These are phyloP conservation scores for Actinomortierella wolfii DNA, from an alignment of 371 early-diverging fungal genomes.

Conservation along the genomic window DNA sequence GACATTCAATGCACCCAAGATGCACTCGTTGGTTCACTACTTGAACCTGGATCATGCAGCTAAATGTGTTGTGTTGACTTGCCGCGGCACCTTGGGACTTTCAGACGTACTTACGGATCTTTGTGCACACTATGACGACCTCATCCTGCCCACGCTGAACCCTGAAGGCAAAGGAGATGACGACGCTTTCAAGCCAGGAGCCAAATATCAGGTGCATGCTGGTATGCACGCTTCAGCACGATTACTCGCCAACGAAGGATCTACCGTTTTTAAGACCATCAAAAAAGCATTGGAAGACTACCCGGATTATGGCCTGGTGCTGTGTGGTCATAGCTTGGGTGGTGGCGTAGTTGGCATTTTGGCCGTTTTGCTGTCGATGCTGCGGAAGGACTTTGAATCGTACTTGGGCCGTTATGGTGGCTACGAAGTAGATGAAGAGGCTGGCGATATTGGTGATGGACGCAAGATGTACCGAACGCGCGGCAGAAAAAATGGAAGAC, in stretches of 20 bases:
- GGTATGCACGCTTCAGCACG: conserved; percentile 82
- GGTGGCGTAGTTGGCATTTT: conserved; percentile 79
- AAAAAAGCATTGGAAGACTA: conserved; percentile 64
- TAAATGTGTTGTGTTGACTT: conserved; percentile 79
- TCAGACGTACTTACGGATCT: conserved; percentile 88
- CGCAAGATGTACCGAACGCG: conserved; percentile 1
- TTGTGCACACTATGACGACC: conserved; percentile 77
- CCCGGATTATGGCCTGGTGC: conserved; percentile 75
- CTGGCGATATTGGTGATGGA: conserved; percentile 15
- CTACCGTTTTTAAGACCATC: conserved; percentile 70
- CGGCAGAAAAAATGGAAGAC: background rate
- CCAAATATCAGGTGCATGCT: conserved; percentile 67
- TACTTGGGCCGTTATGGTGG: conserved; percentile 3
- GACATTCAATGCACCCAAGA: conserved; percentile 51
- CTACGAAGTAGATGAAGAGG: conserved; percentile 27
- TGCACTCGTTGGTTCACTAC: conserved; percentile 83
- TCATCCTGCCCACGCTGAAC: conserved; percentile 51
- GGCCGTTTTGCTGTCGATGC: conserved; percentile 69
- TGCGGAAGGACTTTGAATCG: conserved; percentile 50
- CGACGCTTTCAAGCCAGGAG: background rate
- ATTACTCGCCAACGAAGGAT: conserved; percentile 61
- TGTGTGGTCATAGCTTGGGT: conserved; percentile 84
- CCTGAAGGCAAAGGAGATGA: conserved; percentile 12
- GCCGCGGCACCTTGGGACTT: conserved; percentile 90
- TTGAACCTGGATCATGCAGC: conserved; percentile 81